These are phyloP conservation scores for Phyllosticta citriasiana DNA, from an alignment of 2,329 filamentous ascomycete species.

Conservation along the genomic window DNA sequence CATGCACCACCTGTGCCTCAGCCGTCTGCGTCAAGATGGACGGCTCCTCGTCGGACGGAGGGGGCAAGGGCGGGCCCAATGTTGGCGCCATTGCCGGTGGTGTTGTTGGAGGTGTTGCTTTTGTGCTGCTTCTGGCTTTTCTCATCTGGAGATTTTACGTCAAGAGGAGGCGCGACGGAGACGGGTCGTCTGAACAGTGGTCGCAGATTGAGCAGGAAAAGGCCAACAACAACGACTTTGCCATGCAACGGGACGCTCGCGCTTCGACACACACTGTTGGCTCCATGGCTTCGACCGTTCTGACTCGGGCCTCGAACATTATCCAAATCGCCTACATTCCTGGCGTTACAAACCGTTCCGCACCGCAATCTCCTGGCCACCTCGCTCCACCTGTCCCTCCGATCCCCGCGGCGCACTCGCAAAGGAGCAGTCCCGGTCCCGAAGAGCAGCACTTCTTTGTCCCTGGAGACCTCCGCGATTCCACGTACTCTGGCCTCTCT, in stretches of 20 bases:
- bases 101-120: conserved; percentile 73
- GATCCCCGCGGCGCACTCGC: conserved; percentile 55
- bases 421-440: conserved; percentile 48
- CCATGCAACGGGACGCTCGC: conserved; percentile 49
- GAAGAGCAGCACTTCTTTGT: conserved; percentile 88
- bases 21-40: conserved; percentile 43
- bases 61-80: conserved; percentile 44
- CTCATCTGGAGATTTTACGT: conserved; percentile 82
- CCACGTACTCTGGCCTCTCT: conserved; percentile 74
- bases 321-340: conserved; percentile 99
- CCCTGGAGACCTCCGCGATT: conserved; percentile 80
- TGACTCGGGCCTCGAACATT: conserved; percentile 94
- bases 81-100: conserved; percentile 83
- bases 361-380: conserved; percentile 68
- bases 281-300: conserved; percentile 89
- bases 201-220: conserved; percentile 44
- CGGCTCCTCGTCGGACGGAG: conserved; percentile 26
- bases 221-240: conserved; percentile 49
- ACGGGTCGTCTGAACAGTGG: conserved; percentile 45
- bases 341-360: conserved; percentile 85
- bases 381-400: conserved; percentile 89
- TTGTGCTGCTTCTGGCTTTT: conserved; percentile 65
- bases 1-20: conserved; percentile 50
- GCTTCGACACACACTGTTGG: conserved; percentile 76
- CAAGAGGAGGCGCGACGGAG: conserved; percentile 59